Conservation (phyloP, 2,329 filamentous ascomycete genomes). For the Epichloe gansuensis region DNA sequence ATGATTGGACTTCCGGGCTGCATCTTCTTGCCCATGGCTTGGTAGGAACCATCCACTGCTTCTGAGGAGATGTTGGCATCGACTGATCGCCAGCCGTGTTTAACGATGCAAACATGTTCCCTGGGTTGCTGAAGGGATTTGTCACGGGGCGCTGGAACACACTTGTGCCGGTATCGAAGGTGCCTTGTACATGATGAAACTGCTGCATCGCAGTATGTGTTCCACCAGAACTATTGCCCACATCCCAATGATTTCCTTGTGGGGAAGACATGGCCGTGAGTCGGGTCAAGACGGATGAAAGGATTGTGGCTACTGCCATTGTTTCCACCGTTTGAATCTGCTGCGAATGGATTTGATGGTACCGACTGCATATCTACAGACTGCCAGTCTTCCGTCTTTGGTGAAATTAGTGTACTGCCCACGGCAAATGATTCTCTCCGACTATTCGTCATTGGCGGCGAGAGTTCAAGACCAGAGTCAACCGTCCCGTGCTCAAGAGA, state of each 20-base stretch:
- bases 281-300: slow-evolving; percentile 52
- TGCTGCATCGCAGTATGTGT: slow-evolving; percentile 63
- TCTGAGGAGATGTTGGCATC: slow-evolving; percentile 44
- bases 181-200: slow-evolving; percentile 44
- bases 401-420: slow-evolving; percentile 45
- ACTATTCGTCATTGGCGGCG: slow-evolving; percentile 49
- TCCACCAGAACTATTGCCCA: slow-evolving; percentile 54
- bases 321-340: slow-evolving; percentile 34
- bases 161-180: slow-evolving; percentile 41
- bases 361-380: slow-evolving; percentile 53
- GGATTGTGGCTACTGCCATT: slow-evolving; percentile 49
- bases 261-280: slow-evolving; percentile 30
- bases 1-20: slow-evolving; percentile 55
- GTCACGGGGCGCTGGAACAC: slow-evolving; percentile 44
- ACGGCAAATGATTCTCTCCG: slow-evolving; percentile 52
- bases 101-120: slow-evolving; percentile 41
- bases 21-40: slow-evolving; percentile 47
- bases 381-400: slow-evolving; percentile 53
- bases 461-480: slow-evolving; percentile 52
- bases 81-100: slow-evolving; percentile 33
- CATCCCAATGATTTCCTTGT: slow-evolving; percentile 44
- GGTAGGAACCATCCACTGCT: slow-evolving; percentile 43
- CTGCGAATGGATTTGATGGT: slow-evolving; percentile 50
- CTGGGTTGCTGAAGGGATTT: slow-evolving; percentile 42
- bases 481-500: slow-evolving; percentile 46